phyloP scores from a whole-genome alignment of 2,329 filamentous ascomycete species.

The Didymella pinodella region DNA sequence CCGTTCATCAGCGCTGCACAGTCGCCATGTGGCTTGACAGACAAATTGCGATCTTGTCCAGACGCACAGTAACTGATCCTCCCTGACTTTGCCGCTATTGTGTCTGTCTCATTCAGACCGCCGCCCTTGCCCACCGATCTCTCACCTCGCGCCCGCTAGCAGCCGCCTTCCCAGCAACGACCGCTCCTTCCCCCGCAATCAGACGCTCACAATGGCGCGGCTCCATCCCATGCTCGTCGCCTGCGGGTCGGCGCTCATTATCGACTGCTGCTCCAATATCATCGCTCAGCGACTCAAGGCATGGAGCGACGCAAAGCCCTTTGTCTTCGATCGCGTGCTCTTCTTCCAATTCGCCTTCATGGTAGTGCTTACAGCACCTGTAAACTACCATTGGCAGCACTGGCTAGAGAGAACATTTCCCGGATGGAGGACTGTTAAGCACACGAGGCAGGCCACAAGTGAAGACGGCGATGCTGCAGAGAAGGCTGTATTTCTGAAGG shows the following conservation, averaged over 20 bases:
- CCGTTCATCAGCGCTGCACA: constrained; percentile 8
- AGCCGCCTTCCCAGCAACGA: neutral
- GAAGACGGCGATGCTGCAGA: constrained; percentile 37
- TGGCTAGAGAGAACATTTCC: constrained; percentile 79
- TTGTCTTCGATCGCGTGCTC: constrained; percentile 49
- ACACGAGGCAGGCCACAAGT: constrained; percentile 21
- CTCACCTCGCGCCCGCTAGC: neutral
- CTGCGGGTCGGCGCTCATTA: constrained; percentile 46
- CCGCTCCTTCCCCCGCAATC: neutral
- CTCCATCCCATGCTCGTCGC: constrained; percentile 46
- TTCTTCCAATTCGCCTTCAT: constrained; percentile 62
- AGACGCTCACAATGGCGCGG: constrained; percentile 25
- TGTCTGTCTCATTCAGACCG: neutral
- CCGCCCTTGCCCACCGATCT: neutral
- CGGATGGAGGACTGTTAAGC: constrained; percentile 53
- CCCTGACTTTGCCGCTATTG: constrained; percentile 5
- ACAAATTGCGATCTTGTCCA: neutral
- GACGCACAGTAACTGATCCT: constrained; percentile 1
- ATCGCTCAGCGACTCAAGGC: constrained; percentile 50
- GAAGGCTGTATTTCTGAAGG: constrained; percentile 38
- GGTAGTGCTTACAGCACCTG: constrained; percentile 74
- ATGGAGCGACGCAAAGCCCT: constrained; percentile 45
- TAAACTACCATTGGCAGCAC: constrained; percentile 87
- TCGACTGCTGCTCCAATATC: constrained; percentile 50
- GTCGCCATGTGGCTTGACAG: constrained; percentile 16